phyloP scores from a whole-genome alignment of 306 rosid species.

The Spatholobus suberectus region DNA sequence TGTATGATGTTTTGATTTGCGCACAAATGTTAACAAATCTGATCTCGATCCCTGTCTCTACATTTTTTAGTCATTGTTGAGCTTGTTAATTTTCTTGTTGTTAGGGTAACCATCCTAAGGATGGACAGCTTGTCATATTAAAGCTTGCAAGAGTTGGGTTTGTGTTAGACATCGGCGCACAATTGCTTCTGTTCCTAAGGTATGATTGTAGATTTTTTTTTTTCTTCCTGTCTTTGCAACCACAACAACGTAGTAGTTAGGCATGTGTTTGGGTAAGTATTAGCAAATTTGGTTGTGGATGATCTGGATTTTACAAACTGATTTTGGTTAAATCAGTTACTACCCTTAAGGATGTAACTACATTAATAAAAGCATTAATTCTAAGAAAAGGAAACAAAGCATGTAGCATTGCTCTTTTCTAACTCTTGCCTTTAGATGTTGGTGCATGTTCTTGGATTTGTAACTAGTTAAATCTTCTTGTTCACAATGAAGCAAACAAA shows the following conservation, averaged over 20 bases:
- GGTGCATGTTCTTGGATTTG: constrained; percentile 25
- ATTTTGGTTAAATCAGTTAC: neutral
- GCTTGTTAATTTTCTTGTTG: constrained; percentile 38
- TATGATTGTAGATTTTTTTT: constrained; percentile 41
- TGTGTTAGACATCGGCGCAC: constrained; percentile 65
- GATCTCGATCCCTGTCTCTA: neutral
- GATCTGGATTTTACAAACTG: neutral
- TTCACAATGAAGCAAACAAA: neutral
- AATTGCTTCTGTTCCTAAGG: constrained; percentile 73
- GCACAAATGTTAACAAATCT: constrained; percentile 17
- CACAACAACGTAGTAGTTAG: neutral
- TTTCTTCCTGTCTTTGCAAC: neutral
- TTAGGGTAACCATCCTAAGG: constrained; percentile 88
- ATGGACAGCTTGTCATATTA: constrained; percentile 75
- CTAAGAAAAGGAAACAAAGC: neutral
- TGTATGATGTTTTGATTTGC: neutral
- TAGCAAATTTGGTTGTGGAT: neutral
- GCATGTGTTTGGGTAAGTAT: neutral
- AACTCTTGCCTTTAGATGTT: neutral
- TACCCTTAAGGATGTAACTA: neutral
- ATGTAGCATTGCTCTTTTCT: neutral
- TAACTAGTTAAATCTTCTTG: neutral
- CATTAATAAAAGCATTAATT: constrained; percentile 9
- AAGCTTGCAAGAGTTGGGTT: constrained; percentile 68
- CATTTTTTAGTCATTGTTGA: constrained; percentile 11